These are phyloP conservation scores for Ophiostoma australiae DNA, from an alignment of 2,329 filamentous ascomycete genomes.

Conservation along the genomic window DNA sequence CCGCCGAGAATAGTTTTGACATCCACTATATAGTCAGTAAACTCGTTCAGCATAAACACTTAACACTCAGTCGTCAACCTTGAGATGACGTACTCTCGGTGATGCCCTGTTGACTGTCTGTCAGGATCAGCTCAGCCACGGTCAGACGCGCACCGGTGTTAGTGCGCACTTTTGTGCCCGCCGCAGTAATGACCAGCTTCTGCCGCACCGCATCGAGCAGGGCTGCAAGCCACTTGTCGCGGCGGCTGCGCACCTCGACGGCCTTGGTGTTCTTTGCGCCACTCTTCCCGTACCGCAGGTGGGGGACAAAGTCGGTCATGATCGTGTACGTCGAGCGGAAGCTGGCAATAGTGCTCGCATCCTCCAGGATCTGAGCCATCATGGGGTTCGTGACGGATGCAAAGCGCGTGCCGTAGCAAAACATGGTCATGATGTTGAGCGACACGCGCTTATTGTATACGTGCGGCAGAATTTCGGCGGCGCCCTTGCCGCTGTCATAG, in stretches of 20 bases:
- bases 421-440: conserved; percentile 59
- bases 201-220: conserved; percentile 42
- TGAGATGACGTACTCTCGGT: not conserved
- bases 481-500: not conserved
- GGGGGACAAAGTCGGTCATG: conserved; percentile 59
- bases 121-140: not conserved
- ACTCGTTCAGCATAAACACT: no score
- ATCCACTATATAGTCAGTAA: not conserved
- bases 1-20: not conserved
- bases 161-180: not conserved
- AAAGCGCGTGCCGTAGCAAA: conserved; percentile 73
- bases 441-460: not conserved
- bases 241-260: conserved; percentile 57
- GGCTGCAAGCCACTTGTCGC: conserved; percentile 49
- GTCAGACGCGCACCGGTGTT: not conserved
- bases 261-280: conserved; percentile 59
- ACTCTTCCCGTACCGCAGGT: conserved; percentile 50
- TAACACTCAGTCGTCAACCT: not conserved
- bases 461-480: not conserved
- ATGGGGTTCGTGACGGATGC: conserved; percentile 70
- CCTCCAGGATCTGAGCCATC: conserved; percentile 73
- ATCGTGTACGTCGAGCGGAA: conserved; percentile 74
- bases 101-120: not conserved
- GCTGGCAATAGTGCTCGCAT: conserved; percentile 70
- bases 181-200: not conserved